A percentile compares a stretch with the other conserved stretches of the same genome.
These are phyloP conservation scores for Dendrobium officinale DNA, from an alignment of 106 monocot species.

Conservation along the genomic window DNA sequence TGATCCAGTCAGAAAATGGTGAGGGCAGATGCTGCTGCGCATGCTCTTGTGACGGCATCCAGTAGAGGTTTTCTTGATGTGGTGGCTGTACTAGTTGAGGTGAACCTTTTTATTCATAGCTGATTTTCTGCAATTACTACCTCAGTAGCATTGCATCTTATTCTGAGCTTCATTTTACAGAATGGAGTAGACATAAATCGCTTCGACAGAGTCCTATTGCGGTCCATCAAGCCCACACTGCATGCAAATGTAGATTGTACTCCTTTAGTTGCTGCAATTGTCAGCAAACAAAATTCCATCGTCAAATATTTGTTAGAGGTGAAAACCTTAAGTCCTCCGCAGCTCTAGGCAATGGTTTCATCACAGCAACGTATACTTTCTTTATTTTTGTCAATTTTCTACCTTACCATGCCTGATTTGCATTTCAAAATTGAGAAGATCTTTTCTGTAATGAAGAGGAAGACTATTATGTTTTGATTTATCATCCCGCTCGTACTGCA, in stretches of 20 bases:
- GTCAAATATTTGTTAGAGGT: constrained; percentile 57
- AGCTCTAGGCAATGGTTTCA: background rate
- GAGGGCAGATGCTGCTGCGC: constrained; percentile 23
- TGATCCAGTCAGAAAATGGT: constrained; percentile 42
- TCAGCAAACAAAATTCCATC: constrained; percentile 35
- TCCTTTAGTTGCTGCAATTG: constrained; percentile 49
- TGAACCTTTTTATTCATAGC: constrained; percentile 1
- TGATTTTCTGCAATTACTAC: background rate
- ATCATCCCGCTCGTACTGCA: background rate
- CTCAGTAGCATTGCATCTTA: background rate
- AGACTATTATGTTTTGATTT: background rate
- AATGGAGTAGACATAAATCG: constrained; percentile 52
- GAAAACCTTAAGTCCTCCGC: background rate
- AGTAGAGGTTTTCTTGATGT: constrained; percentile 64
- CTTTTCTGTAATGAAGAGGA: background rate
- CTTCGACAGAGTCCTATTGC: constrained; percentile 37
- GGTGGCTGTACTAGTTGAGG: constrained; percentile 33
- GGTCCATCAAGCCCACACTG: constrained; percentile 42
- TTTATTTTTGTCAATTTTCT: too few species aligned
- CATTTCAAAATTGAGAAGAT: too few species aligned
- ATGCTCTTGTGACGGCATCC: constrained; percentile 48
- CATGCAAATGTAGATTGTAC: constrained; percentile 69
- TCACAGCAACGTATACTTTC: too few species aligned
- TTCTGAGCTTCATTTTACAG: constrained; percentile 17
- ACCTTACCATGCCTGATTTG: too few species aligned